Evolutionary conservation across 345 rosid genomes (phyloP).

Genomic region (Heritiera littoralis): DNA sequence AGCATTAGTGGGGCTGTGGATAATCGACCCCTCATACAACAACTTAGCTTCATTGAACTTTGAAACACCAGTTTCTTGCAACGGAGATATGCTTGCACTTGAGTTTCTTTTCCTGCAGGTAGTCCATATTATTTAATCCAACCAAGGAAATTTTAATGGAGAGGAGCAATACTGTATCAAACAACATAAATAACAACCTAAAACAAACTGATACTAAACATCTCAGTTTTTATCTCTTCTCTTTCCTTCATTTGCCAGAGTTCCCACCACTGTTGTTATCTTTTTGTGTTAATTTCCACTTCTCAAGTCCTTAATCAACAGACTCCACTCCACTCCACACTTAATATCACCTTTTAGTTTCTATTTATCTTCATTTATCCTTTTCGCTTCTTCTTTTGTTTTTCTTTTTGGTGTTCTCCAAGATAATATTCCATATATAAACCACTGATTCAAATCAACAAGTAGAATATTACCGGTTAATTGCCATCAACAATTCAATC

Average conservation of each 20-base stretch:
- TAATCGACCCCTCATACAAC: slow-evolving; percentile 70
- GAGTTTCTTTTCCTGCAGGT: slow-evolving; percentile 72
- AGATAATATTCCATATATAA: neutral
- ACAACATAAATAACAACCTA: neutral
- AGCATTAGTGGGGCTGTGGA: slow-evolving; percentile 90
- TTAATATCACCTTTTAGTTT: neutral
- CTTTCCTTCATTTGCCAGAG: neutral
- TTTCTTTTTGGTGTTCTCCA: neutral
- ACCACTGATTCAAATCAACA: neutral
- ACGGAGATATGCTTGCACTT: slow-evolving; percentile 54
- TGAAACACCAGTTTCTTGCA: slow-evolving; percentile 43
- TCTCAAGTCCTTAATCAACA: neutral
- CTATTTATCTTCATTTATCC: neutral
- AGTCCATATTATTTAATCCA: neutral
- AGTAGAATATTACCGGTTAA: neutral
- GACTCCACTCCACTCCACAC: neutral
- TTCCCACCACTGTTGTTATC: neutral
- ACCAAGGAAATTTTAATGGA: neutral
- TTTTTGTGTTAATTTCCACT: neutral
- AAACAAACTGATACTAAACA: slow-evolving; percentile 8
- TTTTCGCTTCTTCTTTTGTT: neutral
- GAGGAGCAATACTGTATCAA: neutral
- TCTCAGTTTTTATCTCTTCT: neutral
- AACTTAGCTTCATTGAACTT: slow-evolving; percentile 65
- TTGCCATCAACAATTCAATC: neutral